Percentiles rank a stretch among this genome's conserved stretches.
Evolutionary conservation across 208 protist species (phyloP).

Genomic region (Acanthamoeba comandoni): DNA sequence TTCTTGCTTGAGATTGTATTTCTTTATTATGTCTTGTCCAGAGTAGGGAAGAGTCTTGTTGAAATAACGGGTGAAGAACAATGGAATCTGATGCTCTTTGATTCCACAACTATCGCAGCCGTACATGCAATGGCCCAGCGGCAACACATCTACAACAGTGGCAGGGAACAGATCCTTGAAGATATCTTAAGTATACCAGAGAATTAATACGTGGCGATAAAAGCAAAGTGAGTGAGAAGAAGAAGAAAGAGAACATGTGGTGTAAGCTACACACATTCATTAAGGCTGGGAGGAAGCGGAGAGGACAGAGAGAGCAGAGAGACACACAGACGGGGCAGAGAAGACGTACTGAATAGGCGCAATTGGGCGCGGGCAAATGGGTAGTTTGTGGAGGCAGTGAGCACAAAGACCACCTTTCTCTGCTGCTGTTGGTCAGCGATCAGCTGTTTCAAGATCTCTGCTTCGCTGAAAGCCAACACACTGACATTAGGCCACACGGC

Average conservation of each 20-base stretch:
- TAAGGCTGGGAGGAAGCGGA: background rate
- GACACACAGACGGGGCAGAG: background rate
- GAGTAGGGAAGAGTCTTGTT: slow-evolving; percentile 59
- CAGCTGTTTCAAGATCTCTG: slow-evolving; percentile 47
- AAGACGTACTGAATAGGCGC: slow-evolving; percentile 29
- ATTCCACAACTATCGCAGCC: slow-evolving; percentile 60
- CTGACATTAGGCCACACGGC: slow-evolving; percentile 32
- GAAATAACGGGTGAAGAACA: slow-evolving; percentile 67
- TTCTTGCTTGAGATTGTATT: slow-evolving; percentile 29
- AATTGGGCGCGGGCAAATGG: slow-evolving; percentile 58
- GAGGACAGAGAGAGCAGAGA: background rate
- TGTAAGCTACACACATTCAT: no score
- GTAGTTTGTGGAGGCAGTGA: slow-evolving; percentile 75
- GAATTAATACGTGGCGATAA: no score
- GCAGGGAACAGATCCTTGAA: slow-evolving; percentile 41
- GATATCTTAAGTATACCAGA: no score
- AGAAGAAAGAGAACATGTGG: no score
- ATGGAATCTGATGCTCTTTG: slow-evolving; percentile 48
- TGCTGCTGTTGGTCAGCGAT: slow-evolving; percentile 5
- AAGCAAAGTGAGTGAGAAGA: background rate
- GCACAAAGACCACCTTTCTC: slow-evolving; percentile 39
- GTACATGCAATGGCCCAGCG: slow-evolving; percentile 72
- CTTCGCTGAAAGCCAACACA: slow-evolving; percentile 12
- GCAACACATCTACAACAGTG: slow-evolving; percentile 58
- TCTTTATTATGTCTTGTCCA: background rate